Evolutionary conservation across 441 rosid genomes (phyloP).

Genomic region (Eutrema salsugineum): DNA sequence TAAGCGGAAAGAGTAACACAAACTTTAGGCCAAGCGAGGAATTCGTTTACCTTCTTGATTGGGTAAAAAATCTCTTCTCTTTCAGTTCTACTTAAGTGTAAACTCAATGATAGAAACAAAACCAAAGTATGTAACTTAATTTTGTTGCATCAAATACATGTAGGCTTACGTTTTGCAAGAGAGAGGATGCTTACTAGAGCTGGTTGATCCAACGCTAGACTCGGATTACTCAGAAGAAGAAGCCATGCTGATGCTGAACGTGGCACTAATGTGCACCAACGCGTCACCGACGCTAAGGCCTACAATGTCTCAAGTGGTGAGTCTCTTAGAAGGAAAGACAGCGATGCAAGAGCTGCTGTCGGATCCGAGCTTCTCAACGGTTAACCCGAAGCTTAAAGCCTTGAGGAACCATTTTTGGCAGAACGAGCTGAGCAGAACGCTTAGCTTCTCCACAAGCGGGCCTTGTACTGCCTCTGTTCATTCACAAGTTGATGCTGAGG

Average conservation of each 20-base stretch:
- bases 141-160: slow-evolving; percentile 8
- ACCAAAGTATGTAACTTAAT: neutral
- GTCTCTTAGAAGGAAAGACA: slow-evolving; percentile 80
- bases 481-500: slow-evolving; percentile 41
- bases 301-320: slow-evolving; percentile 83
- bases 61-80: slow-evolving; percentile 40
- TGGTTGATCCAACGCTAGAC: slow-evolving; percentile 62
- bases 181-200: slow-evolving; percentile 61
- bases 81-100: neutral
- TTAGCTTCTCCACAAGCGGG: slow-evolving; percentile 42
- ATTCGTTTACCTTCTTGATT: slow-evolving; percentile 76
- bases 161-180: slow-evolving; percentile 89
- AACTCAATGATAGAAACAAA: neutral
- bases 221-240: slow-evolving; percentile 59
- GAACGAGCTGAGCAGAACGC: slow-evolving; percentile 47
- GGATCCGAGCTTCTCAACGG: slow-evolving; percentile 66
- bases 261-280: slow-evolving; percentile 73
- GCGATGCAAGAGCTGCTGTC: slow-evolving; percentile 72
- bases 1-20: slow-evolving; percentile 81
- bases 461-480: slow-evolving; percentile 36
- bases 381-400: slow-evolving; percentile 57
- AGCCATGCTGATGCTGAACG: slow-evolving; percentile 73
- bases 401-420: slow-evolving; percentile 88
- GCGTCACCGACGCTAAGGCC: slow-evolving; percentile 88
- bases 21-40: slow-evolving; percentile 79